Evolutionary conservation across 2,329 filamentous ascomycete genomes (phyloP).

Genomic region (Rosellinia necatrix): DNA sequence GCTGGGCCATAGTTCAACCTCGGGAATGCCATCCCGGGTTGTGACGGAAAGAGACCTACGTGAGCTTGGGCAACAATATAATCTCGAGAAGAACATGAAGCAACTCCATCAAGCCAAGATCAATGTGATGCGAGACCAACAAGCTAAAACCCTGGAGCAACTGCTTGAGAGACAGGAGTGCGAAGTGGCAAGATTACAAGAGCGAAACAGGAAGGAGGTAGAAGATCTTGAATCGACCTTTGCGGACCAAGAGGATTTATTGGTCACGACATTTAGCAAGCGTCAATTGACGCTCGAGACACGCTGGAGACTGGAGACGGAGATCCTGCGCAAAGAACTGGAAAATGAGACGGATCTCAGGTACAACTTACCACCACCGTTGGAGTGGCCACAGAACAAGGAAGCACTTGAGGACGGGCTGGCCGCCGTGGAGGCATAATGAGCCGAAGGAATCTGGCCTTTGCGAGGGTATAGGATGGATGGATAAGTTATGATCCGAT

Average conservation of each 20-base stretch:
- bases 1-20: constrained; percentile 48
- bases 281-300: constrained; percentile 51
- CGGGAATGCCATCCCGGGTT: constrained; percentile 51
- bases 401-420: constrained; percentile 33
- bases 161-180: constrained; percentile 58
- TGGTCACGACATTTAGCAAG: constrained; percentile 50
- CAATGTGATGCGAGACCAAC: constrained; percentile 68
- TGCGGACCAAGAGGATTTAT: constrained; percentile 53
- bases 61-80: constrained; percentile 65
- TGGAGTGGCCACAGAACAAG: constrained; percentile 48
- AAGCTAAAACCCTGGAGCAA: constrained; percentile 65
- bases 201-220: constrained; percentile 53
- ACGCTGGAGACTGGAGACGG: constrained; percentile 58
- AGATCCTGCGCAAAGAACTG: constrained; percentile 59
- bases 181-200: constrained; percentile 53
- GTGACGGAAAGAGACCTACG: constrained; percentile 65
- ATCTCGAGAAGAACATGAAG: constrained; percentile 62
- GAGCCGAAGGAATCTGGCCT: background rate
- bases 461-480: background rate
- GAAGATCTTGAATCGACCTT: constrained; percentile 54
- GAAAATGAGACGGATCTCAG: constrained; percentile 49
- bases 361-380: constrained; percentile 47
- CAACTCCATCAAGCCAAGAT: constrained; percentile 64
- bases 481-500: background rate
- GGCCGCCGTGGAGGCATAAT: constrained; percentile 29